Evolutionary conservation across 148 eudicot genomes (phyloP).

Genomic region (Tetragonia tetragonoides): DNA sequence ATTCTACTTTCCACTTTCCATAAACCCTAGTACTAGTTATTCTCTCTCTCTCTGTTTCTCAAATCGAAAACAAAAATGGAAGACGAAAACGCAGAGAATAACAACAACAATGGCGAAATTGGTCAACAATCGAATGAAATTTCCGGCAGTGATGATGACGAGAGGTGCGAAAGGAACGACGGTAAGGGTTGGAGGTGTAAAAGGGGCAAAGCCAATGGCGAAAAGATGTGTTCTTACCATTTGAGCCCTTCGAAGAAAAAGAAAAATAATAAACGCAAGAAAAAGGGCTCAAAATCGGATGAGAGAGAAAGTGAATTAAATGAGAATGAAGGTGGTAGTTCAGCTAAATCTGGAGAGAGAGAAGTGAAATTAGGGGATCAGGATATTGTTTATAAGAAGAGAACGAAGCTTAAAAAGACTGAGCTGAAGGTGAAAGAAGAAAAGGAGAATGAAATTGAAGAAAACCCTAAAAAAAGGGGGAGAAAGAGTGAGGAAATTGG

Average conservation of each 20-base stretch:
- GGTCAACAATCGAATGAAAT: not conserved
- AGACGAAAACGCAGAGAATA: not conserved
- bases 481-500: not conserved
- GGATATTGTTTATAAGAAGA: no score
- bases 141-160: not conserved
- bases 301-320: conserved; percentile 6
- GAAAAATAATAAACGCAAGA: not conserved
- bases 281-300: not conserved
- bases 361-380: not conserved
- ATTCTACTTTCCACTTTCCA: not conserved
- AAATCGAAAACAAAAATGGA: not conserved
- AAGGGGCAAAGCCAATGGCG: not conserved
- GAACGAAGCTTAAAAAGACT: no score
- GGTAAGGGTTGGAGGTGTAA: conserved; percentile 19
- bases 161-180: conserved; percentile 17
- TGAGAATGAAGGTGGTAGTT: not conserved
- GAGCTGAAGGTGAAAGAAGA: no score
- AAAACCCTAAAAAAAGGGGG: not conserved
- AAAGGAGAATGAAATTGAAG: no score
- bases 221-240: conserved; percentile 1
- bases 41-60: no score
- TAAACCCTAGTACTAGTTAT: no score
- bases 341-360: not conserved
- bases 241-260: not conserved
- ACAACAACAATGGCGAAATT: not conserved